A percentile compares a stretch with the other conserved stretches of the same genome.
phyloP scores from a whole-genome alignment of 1,284 basidiomycete genomes.

The Schizophyllum amplum region DNA sequence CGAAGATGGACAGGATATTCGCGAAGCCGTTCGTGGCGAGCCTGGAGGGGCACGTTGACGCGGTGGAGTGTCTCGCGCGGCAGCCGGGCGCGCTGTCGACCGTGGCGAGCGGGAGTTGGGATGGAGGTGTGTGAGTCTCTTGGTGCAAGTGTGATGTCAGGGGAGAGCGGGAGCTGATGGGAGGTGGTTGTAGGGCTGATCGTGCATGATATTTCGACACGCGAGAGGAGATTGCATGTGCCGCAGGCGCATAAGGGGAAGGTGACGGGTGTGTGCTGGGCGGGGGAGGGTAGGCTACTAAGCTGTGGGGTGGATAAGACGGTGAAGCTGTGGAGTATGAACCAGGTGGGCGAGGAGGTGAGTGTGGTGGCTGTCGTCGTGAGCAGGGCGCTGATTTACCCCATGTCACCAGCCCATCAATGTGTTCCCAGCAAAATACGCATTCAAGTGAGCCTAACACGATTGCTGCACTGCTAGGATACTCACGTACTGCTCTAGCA shows the following conservation, averaged over 20 bases:
- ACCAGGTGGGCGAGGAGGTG: background rate
- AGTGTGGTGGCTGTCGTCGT: too few relatives aligned
- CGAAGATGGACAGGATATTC: slow-evolving; percentile 96
- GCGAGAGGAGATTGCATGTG: slow-evolving; percentile 61
- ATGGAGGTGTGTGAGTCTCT: slow-evolving; percentile 66
- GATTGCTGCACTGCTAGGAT: too few relatives aligned
- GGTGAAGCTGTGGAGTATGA: slow-evolving; percentile 83
- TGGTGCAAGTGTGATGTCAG: slow-evolving; percentile 9
- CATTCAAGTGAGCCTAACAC: slow-evolving; percentile 63
- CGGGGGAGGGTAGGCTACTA: slow-evolving; percentile 62
- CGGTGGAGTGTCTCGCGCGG: slow-evolving; percentile 82
- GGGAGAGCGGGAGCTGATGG: background rate
- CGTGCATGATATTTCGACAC: slow-evolving; percentile 76
- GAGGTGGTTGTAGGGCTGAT: slow-evolving; percentile 57
- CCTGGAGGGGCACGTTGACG: slow-evolving; percentile 91
- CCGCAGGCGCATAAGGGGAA: slow-evolving; percentile 88
- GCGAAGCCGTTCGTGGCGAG: slow-evolving; percentile 92
- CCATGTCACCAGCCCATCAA: slow-evolving; percentile 70
- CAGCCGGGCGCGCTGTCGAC: slow-evolving; percentile 74
- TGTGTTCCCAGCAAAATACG: slow-evolving; percentile 75
- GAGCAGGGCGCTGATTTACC: too few relatives aligned
- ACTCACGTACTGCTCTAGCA: slow-evolving; percentile 38
- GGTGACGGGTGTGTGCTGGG: slow-evolving; percentile 79
- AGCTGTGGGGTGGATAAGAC: slow-evolving; percentile 90
- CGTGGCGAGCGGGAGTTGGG: slow-evolving; percentile 92